Base-by-base conservation (phyloP, 768 basidiomycete genomes). In the Mycena epipterygia region DNA sequence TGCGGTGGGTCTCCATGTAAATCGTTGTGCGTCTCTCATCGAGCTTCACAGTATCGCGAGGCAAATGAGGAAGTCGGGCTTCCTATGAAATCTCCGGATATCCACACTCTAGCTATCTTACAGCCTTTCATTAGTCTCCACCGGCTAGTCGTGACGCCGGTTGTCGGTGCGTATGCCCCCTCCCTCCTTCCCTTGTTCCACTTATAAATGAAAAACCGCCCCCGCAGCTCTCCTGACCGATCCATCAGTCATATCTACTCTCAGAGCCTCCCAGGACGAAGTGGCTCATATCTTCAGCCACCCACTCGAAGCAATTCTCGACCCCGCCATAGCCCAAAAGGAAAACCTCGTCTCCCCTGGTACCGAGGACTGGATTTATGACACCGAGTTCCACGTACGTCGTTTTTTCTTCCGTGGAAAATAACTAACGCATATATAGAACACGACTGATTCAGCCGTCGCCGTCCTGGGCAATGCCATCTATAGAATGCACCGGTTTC, bases 401-500 rank as follows among this genome's bases (percentile, higher is more conserved):
- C 3, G 9, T 46, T 8, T 30, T 17, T 41, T 25, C 30, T 16
- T 55, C 23, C 30, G 1, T 60, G 21, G 21, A 19, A 58, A 65
- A 61, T 39, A 51, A 66, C 9, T n/a, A 41, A 52, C 19, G 14
- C 51, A 17, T 44, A 14, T 53, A 65, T 71, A 94, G 93, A 89
- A 85, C 75, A 85, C 84, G 6, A 87, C 84, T 3, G 93, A 94
- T 75, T 78, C 84, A 12, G 68, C 78, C 39, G 78, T 88, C 1
- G 76, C 83, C 2, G 85, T 88, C 80, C 79, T 91, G 12, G 86
- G 84, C 37, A 82, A 85, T 41, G 83, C 85, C 12, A 73, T 81
- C 0, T 96, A 96, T 74, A 89, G 96, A 21, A 91, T 95, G 89
- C 94, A 97, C 76, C 90, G 95, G 11, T 92, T 97, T 75, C 88